A percentile compares a stretch with the other conserved stretches of the same genome.
These are phyloP conservation scores for Mallotus japonicus DNA, from an alignment of 441 rosid genomes.

Conservation along the genomic window DNA sequence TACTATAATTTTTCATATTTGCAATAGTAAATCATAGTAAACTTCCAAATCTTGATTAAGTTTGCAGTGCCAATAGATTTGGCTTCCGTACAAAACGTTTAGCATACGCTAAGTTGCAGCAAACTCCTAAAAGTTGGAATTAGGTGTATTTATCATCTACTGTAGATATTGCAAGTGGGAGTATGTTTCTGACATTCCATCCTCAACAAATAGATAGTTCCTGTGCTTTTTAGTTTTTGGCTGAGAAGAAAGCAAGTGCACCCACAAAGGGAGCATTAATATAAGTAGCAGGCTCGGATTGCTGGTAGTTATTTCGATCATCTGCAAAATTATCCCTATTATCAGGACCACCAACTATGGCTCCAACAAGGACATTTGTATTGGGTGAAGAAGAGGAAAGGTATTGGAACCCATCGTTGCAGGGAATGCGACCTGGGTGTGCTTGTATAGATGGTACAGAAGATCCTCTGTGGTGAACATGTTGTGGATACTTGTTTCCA, in stretches of 20 bases:
- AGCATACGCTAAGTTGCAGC: too few species aligned
- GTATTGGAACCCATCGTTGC: conserved; percentile 57
- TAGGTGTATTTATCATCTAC: not conserved
- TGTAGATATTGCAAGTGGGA: not conserved
- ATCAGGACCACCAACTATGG: conserved; percentile 80
- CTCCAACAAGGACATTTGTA: conserved; percentile 72
- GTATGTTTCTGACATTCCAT: not conserved
- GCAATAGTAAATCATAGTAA: too few species aligned
- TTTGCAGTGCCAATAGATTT: too few species aligned
- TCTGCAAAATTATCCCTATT: conserved; percentile 55
- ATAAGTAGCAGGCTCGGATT: conserved; percentile 83
- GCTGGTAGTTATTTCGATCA: conserved; percentile 59
- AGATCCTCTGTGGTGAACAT: conserved; percentile 86
- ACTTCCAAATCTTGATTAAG: too few species aligned
- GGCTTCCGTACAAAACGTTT: too few species aligned
- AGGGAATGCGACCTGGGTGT: conserved; percentile 53
- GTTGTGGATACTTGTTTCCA: conserved; percentile 54
- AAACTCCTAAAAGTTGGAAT: too few species aligned
- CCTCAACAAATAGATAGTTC: too few species aligned
- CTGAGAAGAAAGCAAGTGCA: conserved; percentile 60
- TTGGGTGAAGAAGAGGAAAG: conserved; percentile 53
- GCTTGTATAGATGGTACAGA: conserved; percentile 54
- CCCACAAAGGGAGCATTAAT: conserved; percentile 94
- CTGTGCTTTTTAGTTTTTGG: conserved; percentile 20
- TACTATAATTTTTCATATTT: too few species aligned